These are phyloP conservation scores for Meira miltonrushii DNA, from an alignment of 1,284 basidiomycete genomes.

Conservation along the genomic window DNA sequence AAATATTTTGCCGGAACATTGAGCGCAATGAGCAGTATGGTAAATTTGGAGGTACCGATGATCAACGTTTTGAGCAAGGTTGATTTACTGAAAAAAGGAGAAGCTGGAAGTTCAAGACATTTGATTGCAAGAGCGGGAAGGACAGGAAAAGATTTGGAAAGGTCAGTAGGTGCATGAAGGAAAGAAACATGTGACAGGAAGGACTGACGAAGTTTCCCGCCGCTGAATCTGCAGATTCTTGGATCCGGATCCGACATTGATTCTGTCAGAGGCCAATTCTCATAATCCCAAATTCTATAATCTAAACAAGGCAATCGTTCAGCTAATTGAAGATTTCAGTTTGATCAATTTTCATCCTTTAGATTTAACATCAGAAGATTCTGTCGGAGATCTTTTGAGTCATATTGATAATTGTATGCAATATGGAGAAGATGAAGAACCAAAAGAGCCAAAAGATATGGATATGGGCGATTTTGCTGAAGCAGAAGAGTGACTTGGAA, in stretches of 20 bases:
- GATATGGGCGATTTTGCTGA: slow-evolving; percentile 39
- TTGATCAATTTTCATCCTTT: slow-evolving; percentile 94
- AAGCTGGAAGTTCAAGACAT: slow-evolving; percentile 56
- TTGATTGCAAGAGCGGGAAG: slow-evolving; percentile 7
- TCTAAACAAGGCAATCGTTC: slow-evolving; percentile 88
- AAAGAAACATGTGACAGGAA: neutral
- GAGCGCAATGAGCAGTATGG: slow-evolving; percentile 98
- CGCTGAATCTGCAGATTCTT: slow-evolving; percentile 67
- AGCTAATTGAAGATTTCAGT: slow-evolving; percentile 97
- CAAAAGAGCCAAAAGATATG: slow-evolving; percentile 51
- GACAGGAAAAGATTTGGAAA: slow-evolving; percentile 58
- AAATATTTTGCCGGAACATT: slow-evolving; percentile 99
- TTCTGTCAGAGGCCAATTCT: slow-evolving; percentile 65
- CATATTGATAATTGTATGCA: slow-evolving; percentile 97
- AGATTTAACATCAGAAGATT: slow-evolving; percentile 83
- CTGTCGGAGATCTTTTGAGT: slow-evolving; percentile 80
- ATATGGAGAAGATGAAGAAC: slow-evolving; percentile 56
- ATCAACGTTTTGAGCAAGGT: slow-evolving; percentile 99
- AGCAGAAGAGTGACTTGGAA: neutral
- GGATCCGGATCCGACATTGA: slow-evolving; percentile 89
- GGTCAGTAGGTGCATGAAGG: slow-evolving; percentile 58
- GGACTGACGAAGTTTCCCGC: slow-evolving; percentile 1
- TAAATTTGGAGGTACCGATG: slow-evolving; percentile 92
- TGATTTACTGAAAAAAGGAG: slow-evolving; percentile 80
- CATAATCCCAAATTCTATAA: slow-evolving; percentile 83